A percentile compares a stretch with the other conserved stretches of the same genome.
These are phyloP conservation scores for Pseudonitzschia pungens DNA, from an alignment of 108 stramenopile genomes.

Conservation along the genomic window DNA sequence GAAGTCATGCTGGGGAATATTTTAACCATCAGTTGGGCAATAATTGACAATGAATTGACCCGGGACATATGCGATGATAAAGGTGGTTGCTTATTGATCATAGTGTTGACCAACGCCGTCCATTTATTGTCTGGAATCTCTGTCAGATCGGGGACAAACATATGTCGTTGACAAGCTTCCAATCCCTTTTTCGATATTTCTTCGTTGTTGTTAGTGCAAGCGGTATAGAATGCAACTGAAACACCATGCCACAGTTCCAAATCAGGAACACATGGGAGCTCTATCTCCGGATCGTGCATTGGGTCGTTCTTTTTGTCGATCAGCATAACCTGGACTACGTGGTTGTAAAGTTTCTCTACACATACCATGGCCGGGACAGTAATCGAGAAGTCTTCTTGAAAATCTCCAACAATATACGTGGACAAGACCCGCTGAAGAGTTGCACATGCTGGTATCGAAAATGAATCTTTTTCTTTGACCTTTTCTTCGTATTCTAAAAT, in stretches of 20 bases:
- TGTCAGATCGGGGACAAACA: constrained; percentile 42
- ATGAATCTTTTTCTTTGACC: constrained; percentile 27
- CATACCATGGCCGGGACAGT: constrained; percentile 72
- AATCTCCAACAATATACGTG: constrained; percentile 62
- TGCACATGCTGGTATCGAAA: constrained; percentile 50
- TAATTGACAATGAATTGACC: constrained; percentile 52
- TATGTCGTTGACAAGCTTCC: constrained; percentile 65
- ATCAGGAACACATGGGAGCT: constrained; percentile 43
- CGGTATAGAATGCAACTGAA: constrained; percentile 59
- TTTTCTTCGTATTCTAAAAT: constrained; percentile 38
- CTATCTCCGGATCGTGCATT: constrained; percentile 28
- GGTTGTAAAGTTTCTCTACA: constrained; percentile 65
- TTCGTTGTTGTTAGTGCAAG: constrained; percentile 51
- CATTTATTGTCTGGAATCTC: constrained; percentile 69
- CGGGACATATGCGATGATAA: constrained; percentile 43
- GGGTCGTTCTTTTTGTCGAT: constrained; percentile 24
- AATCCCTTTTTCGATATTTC: constrained; percentile 57
- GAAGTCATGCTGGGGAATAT: constrained; percentile 53
- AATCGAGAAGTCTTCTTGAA: constrained; percentile 57
- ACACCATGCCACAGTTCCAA: constrained; percentile 63
- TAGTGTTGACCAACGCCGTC: constrained; percentile 55
- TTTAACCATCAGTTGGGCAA: constrained; percentile 54
- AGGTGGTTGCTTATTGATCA: constrained; percentile 60
- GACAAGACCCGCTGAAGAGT: constrained; percentile 58
- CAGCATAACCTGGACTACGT: constrained; percentile 41